Evolutionary conservation across 495 filamentous ascomycete species (phyloP).

Genomic region (Penicillium parvum): DNA sequence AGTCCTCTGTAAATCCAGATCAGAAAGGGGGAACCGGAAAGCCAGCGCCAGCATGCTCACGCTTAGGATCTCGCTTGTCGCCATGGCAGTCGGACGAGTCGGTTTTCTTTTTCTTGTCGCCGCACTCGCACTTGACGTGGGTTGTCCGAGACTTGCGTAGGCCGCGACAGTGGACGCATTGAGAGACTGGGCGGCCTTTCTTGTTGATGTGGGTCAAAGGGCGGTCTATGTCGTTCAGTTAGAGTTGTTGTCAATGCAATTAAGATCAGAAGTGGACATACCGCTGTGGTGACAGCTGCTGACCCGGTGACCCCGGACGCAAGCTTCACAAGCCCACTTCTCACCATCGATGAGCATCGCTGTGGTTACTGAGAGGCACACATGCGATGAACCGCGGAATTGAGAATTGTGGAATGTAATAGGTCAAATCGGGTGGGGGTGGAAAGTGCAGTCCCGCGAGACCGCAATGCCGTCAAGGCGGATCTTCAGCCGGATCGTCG

Average conservation of each 20-base stretch:
- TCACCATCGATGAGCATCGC: constrained; percentile 82
- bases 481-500: constrained; percentile 28
- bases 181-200: constrained; percentile 96
- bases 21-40: constrained; percentile 31
- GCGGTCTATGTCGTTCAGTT: constrained; percentile 59
- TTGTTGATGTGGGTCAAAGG: constrained; percentile 95
- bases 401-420: constrained; percentile 16
- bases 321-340: constrained; percentile 91
- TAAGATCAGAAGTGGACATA: constrained; percentile 48
- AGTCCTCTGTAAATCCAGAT: constrained; percentile 49
- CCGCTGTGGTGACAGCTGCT: constrained; percentile 90
- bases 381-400: constrained; percentile 45
- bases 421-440: too few species aligned
- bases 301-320: constrained; percentile 87
- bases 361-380: constrained; percentile 39
- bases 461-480: constrained; percentile 44
- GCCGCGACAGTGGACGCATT: constrained; percentile 95
- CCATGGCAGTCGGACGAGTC: constrained; percentile 61
- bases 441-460: too few species aligned
- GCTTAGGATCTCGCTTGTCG: constrained; percentile 54
- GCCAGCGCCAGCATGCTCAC: constrained; percentile 50
- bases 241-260: constrained; percentile 11
- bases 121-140: constrained; percentile 96
- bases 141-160: constrained; percentile 96
- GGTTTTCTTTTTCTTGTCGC: constrained; percentile 71